These are phyloP conservation scores for Byssothecium circinans DNA, from an alignment of 2,329 filamentous ascomycete species.

Conservation along the genomic window DNA sequence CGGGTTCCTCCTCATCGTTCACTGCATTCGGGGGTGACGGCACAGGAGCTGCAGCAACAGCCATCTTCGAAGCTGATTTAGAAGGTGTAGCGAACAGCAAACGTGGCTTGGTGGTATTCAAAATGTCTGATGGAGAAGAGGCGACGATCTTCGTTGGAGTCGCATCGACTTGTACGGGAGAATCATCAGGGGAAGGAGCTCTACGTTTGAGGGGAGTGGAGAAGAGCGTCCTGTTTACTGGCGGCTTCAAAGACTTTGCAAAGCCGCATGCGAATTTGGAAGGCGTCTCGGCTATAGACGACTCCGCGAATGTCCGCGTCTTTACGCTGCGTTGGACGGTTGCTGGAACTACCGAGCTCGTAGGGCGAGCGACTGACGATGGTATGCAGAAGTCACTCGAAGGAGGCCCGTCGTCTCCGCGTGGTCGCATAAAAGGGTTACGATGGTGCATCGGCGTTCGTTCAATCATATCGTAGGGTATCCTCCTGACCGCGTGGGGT, in stretches of 20 bases:
- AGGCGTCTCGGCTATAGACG: conserved; percentile 47
- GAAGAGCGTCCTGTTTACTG: conserved; percentile 30
- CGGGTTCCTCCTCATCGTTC: conserved; percentile 19
- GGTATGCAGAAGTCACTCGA: conserved; percentile 43
- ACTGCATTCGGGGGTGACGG: conserved; percentile 12
- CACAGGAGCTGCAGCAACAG: conserved; percentile 7
- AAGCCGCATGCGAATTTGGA: conserved; percentile 40
- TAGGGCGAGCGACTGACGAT: conserved; percentile 43
- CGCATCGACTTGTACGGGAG: conserved; percentile 13
- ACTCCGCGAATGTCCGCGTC: conserved; percentile 31
- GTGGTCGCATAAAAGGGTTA: conserved; percentile 25
- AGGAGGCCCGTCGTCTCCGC: conserved; percentile 18
- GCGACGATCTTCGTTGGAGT: conserved; percentile 26
- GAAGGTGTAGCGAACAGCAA: conserved; percentile 22
- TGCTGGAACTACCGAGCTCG: conserved; percentile 26
- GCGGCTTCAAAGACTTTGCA: conserved; percentile 18
- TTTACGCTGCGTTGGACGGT: conserved; percentile 32
- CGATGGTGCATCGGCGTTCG: conserved; percentile 33
- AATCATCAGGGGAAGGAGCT: conserved; percentile 7
- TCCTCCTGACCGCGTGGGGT: conserved; percentile 40
- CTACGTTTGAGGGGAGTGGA: conserved; percentile 34
- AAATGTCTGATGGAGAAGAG: conserved; percentile 13
- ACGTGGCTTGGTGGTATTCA: conserved; percentile 9
- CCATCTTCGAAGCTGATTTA: conserved; percentile 11
- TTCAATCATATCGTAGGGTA: conserved; percentile 32